Percentiles rank a stretch among this genome's conserved stretches.
Conservation (phyloP, 1,284 basidiomycete genomes). For the Cutaneotrichosporon mucoides region DNA sequence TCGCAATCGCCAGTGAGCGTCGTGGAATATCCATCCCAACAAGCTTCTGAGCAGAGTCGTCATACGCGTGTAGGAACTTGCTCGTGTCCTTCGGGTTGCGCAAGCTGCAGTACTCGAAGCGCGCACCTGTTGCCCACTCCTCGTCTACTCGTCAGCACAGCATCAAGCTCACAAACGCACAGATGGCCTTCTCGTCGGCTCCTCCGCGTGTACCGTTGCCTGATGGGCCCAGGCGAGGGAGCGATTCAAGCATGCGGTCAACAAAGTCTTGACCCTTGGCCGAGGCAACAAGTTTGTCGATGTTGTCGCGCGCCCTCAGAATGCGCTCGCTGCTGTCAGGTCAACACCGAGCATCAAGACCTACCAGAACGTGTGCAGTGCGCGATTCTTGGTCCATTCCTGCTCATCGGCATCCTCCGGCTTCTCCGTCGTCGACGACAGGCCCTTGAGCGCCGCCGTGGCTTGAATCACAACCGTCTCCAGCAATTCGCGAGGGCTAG, state of each 20-base stretch:
- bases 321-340: constrained; percentile 71
- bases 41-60: constrained; percentile 17
- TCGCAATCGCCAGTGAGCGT: constrained; percentile 82
- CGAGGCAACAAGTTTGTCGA: constrained; percentile 75
- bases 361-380: constrained; percentile 49
- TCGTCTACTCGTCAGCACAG: constrained; percentile 51
- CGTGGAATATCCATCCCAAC: constrained; percentile 65
- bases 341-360: constrained; percentile 1
- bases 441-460: constrained; percentile 74
- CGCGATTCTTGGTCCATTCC: constrained; percentile 22
- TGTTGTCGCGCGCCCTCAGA: constrained; percentile 67
- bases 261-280: constrained; percentile 81
- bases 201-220: not conserved
- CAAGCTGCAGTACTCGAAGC: constrained; percentile 81
- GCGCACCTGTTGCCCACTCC: constrained; percentile 70
- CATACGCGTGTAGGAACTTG: constrained; percentile 26
- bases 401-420: not conserved
- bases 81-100: constrained; percentile 3
- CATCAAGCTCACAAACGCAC: constrained; percentile 20
- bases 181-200: constrained; percentile 53
- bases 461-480: constrained; percentile 86
- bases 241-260: constrained; percentile 64
- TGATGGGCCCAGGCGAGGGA: constrained; percentile 61
- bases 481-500: constrained; percentile 79
- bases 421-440: constrained; percentile 55